phyloP scores from a whole-genome alignment of 2,329 filamentous ascomycete species.

The Tolypocladium paradoxum region DNA sequence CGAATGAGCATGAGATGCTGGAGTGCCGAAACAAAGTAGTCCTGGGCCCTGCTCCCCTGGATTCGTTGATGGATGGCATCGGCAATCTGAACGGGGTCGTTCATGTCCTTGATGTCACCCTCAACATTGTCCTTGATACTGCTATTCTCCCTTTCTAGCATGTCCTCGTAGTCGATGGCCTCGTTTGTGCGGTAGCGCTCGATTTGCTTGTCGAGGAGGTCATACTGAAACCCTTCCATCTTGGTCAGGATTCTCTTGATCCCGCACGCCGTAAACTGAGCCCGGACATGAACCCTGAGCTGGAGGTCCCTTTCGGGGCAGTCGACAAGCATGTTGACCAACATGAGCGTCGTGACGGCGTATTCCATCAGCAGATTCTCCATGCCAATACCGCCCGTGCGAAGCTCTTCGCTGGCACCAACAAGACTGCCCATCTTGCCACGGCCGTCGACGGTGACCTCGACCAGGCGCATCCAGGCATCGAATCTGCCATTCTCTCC shows the following conservation, averaged over 20 bases:
- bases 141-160: conserved; percentile 81
- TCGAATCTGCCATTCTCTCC: conserved; percentile 94
- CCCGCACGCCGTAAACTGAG: conserved; percentile 91
- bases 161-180: conserved; percentile 95
- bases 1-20: conserved; percentile 91
- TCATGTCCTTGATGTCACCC: conserved; percentile 81
- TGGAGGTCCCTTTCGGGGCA: conserved; percentile 82
- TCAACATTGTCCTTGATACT: conserved; percentile 84
- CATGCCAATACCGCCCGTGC: conserved; percentile 94
- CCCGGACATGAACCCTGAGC: conserved; percentile 84
- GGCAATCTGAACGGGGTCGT: conserved; percentile 83
- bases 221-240: conserved; percentile 98
- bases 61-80: conserved; percentile 86
- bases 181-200: conserved; percentile 89
- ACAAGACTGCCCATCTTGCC: conserved; percentile 99
- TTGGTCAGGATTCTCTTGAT: conserved; percentile 90
- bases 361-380: conserved; percentile 99
- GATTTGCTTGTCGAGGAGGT: conserved; percentile 96
- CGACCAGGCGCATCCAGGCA: conserved; percentile 96
- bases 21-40: conserved; percentile 92
- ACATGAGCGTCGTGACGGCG: conserved; percentile 82
- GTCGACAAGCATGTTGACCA: conserved; percentile 95
- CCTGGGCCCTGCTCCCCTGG: conserved; percentile 72
- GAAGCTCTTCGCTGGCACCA: conserved; percentile 89
- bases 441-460: conserved; percentile 91